phyloP scores from a whole-genome alignment of 345 rosid species.

The Brassica napus region Da-Ae NC_063438.1:26125001-26125500 shows the following conservation, averaged over 20 bases:
- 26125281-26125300: constrained; percentile 83
- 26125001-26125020: constrained; percentile 63
- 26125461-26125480: constrained; percentile 81
- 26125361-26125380: constrained; percentile 87
- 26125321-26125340: constrained; percentile 99
- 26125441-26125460: constrained; percentile 91
- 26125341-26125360: constrained; percentile 64
- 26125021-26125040: constrained; percentile 78
- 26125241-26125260: constrained; percentile 85
- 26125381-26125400: constrained; percentile 79
- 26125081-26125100: constrained; percentile 67
- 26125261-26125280: constrained; percentile 92
- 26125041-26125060: constrained; percentile 65
- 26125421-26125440: constrained; percentile 92
- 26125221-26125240: constrained; percentile 75
- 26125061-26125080: constrained; percentile 67
- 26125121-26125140: constrained; percentile 90
- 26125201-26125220: constrained; percentile 70
- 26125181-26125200: constrained; percentile 63
- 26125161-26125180: constrained; percentile 92
- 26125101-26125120: constrained; percentile 86
- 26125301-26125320: constrained; percentile 88
- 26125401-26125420: constrained; percentile 90
- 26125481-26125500: constrained; percentile 80
- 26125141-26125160: constrained; percentile 89